phyloP scores from a whole-genome alignment of 352 stramenopile species.

The Bremia lactucae region DNA sequence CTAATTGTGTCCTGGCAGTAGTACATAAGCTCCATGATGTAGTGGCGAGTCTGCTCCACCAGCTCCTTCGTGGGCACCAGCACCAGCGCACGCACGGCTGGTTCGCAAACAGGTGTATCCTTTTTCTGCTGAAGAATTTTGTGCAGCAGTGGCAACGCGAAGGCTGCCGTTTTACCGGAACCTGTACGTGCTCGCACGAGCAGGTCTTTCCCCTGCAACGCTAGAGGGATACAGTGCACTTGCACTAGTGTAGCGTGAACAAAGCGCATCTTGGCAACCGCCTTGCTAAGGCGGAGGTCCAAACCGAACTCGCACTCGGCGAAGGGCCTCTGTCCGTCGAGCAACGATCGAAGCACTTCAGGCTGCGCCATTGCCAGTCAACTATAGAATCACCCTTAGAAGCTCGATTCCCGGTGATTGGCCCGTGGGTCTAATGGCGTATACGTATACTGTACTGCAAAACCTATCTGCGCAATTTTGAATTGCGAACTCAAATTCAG shows the following conservation, averaged over 20 bases:
- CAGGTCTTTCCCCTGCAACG: slow-evolving; percentile 89
- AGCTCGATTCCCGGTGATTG: too few species aligned
- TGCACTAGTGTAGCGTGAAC: slow-evolving; percentile 92
- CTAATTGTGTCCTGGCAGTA: slow-evolving; percentile 94
- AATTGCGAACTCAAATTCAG: slow-evolving; percentile 7
- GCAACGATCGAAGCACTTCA: slow-evolving; percentile 58
- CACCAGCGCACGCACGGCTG: slow-evolving; percentile 81
- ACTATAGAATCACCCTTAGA: too few species aligned
- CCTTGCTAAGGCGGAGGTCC: slow-evolving; percentile 88
- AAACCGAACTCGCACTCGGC: slow-evolving; percentile 80
- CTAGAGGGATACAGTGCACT: slow-evolving; percentile 89
- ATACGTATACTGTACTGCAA: too few species aligned
- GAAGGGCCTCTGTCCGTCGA: slow-evolving; percentile 76
- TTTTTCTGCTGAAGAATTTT: slow-evolving; percentile 85
- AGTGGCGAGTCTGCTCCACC: slow-evolving; percentile 89
- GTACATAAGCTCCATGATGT: slow-evolving; percentile 91
- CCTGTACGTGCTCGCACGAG: slow-evolving; percentile 88
- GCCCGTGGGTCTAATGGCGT: too few species aligned
- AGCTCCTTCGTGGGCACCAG: slow-evolving; percentile 96
- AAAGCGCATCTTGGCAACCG: slow-evolving; percentile 88
- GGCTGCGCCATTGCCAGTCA: slow-evolving; percentile 16
- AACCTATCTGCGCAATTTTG: slow-evolving; percentile 9
- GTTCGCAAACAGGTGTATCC: slow-evolving; percentile 28
- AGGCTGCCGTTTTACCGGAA: slow-evolving; percentile 92
- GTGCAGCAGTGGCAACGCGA: slow-evolving; percentile 86